Base-by-base conservation (phyloP, 352 stramenopile species). In the Sclerospora graminicola region DNA sequence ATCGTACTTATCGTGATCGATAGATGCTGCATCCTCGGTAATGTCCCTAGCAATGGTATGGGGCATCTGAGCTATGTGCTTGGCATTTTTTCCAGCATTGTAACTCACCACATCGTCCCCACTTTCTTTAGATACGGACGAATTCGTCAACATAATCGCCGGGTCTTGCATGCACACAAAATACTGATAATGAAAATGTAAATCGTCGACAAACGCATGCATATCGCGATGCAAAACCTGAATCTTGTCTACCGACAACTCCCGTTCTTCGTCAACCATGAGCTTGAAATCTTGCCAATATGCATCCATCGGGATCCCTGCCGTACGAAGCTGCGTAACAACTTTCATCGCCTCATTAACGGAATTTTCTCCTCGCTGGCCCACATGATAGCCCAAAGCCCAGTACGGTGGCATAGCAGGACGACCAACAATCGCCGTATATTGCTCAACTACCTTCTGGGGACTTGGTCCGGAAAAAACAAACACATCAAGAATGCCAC, bases 321-420 rank as follows among this genome's bases (percentile, higher is more conserved):
- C 48, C 20, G 76, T 35, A 1, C 59, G 54, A 35, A 45, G 79
- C 55, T 45, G 50, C 20, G 41, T 56, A 28, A 51, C 59, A 21
- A 64, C 23, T n/a, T 61, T 46, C 29, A 42, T 44, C 7, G 53
- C 51, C 38, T 70, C 44, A 19, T 55, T 34, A 38, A 49, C 46
- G 10, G 55, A 57, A 0, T 16, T 48, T 14, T 32, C 52, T 42
- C 66, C 66, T 20, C 50, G 49, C 21, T 55, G 64, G 4, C 78
- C 86, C 4, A 87, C 48, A 23, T 95, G 82, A 44, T 94, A 94
- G 0, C 84, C 84, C 9, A 94, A 59, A 0, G 75, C 69, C 83
- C 83, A 95, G 41, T 90, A 85, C 31, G 84, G 81, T 8, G 82
- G 79, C 57, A 95, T 68, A 26, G 59, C 57, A 4, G 82, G 79